Evolutionary conservation across 2,329 filamentous ascomycete species (phyloP), one percentile per base, ranked within the genome.

Genomic region (Apiospora pterosperma): DNA sequence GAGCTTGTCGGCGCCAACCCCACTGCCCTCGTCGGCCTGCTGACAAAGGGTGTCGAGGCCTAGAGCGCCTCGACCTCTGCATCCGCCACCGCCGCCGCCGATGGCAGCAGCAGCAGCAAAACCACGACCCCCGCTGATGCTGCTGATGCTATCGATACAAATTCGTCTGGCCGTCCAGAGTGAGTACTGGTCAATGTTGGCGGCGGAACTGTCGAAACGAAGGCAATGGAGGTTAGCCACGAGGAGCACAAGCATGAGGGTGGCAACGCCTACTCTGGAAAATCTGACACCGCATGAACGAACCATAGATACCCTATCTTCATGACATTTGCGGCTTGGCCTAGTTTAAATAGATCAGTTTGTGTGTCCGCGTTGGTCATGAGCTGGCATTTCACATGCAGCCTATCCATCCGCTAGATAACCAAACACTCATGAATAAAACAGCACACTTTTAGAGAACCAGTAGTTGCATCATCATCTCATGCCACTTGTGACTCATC

Each of bases 1-100:
- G 90, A 92, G 80, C 80, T 97, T 65, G 87, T 96, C 34, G 94
- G 94, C 68, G 93, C 93, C 73, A 93, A 93, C 81, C 90, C 90
- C n/a, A 77, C 79, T 60, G 88, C 84, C n/a, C 80, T 97, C 65
- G 78, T 86, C 78, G 77, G 67, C 34, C 71, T 80, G n/a, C 71
- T 82, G 14, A 65, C 70, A 67, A 74, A 72, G 66, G 48, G 66
- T 64, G 34, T n/a, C 21, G 28, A 23, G 38, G 60, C 60, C 2
- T 61, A 61, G 31, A 61, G 16, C 28, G 48, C 28, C 28, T 16
- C 19, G 25, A 16, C 44, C 12, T 25, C 44, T 5, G 23, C 7
- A 5, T 10, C 41, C n/a, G 10, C 1, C 12, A 21, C 44, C n/a
- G 3, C n/a, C 41, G 41, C 23, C 12, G 12, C 42, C 23, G 38